A percentile compares a stretch with the other conserved stretches of the same genome.
Conservation (phyloP, 2,329 filamentous ascomycete species). For the Ascochyta viciae-villosae region DNA sequence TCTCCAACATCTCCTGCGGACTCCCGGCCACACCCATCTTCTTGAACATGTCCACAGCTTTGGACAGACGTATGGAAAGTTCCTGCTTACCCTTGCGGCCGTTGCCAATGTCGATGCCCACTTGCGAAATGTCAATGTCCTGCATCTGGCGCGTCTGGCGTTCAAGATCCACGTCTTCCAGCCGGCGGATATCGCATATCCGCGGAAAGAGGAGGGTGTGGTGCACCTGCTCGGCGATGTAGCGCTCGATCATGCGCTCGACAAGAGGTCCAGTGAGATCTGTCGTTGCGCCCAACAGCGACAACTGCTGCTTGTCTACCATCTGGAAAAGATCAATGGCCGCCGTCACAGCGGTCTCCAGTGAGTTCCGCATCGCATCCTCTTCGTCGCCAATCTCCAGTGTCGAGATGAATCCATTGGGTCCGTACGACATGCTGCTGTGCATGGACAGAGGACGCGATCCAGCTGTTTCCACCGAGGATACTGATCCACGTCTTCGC, state of each 20-base stretch:
- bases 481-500: slow-evolving; percentile 44
- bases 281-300: slow-evolving; percentile 87
- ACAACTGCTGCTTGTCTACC: slow-evolving; percentile 95
- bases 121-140: slow-evolving; percentile 90
- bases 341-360: slow-evolving; percentile 90
- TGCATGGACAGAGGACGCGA: slow-evolving; percentile 43
- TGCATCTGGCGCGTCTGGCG: slow-evolving; percentile 92
- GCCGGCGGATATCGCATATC: slow-evolving; percentile 76
- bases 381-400: slow-evolving; percentile 86
- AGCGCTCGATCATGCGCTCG: slow-evolving; percentile 92
- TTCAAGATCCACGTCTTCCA: slow-evolving; percentile 87
- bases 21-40: slow-evolving; percentile 79
- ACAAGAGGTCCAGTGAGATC: slow-evolving; percentile 91
- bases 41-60: slow-evolving; percentile 86
- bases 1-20: slow-evolving; percentile 87
- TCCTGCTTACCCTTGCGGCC: slow-evolving; percentile 81
- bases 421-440: slow-evolving; percentile 45
- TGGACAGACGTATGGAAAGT: slow-evolving; percentile 75
- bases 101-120: slow-evolving; percentile 85
- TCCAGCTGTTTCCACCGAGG: slow-evolving; percentile 42
- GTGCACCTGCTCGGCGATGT: slow-evolving; percentile 92
- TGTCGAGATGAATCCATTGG: slow-evolving; percentile 49
- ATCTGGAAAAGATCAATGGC: slow-evolving; percentile 96
- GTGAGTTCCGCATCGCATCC: slow-evolving; percentile 82
- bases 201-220: slow-evolving; percentile 82